phyloP scores from a whole-genome alignment of 345 rosid genomes.

The Mallotus nudiflorus region DNA sequence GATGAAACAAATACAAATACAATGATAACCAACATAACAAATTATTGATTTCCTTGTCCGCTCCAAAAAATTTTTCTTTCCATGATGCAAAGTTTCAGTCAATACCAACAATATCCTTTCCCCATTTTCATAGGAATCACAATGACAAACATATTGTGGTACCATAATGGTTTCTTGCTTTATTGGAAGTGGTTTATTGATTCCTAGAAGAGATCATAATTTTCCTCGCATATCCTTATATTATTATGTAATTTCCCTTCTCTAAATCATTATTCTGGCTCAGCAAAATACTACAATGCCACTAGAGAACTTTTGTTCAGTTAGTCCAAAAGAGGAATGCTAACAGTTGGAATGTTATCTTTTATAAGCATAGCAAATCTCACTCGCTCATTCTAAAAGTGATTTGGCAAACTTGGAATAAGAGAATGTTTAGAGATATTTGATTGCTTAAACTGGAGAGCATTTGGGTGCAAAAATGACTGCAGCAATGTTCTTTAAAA shows the following conservation, averaged over 20 bases:
- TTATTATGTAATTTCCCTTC: neutral
- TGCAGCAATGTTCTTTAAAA: too few species aligned
- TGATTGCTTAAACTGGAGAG: too few species aligned
- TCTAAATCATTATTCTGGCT: neutral
- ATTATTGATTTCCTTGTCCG: neutral
- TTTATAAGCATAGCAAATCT: too few species aligned
- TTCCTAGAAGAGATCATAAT: neutral
- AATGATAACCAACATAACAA: conserved; percentile 2
- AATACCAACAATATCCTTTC: neutral
- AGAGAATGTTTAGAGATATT: too few species aligned
- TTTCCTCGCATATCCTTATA: neutral
- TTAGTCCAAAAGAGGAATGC: neutral
- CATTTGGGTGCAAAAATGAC: too few species aligned
- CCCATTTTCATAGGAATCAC: neutral
- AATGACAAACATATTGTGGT: neutral
- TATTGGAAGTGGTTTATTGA: neutral
- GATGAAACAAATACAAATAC: neutral
- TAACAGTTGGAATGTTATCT: neutral
- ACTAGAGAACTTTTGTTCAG: neutral
- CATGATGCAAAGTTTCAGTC: neutral
- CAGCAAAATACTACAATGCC: neutral
- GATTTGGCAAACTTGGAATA: too few species aligned
- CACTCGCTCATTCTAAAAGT: too few species aligned
- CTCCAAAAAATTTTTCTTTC: neutral
- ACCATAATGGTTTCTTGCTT: neutral